These are phyloP conservation scores for Triticum monococcum DNA, from an alignment of 176 grass and related monocot genomes.

Conservation along the genomic window DNA sequence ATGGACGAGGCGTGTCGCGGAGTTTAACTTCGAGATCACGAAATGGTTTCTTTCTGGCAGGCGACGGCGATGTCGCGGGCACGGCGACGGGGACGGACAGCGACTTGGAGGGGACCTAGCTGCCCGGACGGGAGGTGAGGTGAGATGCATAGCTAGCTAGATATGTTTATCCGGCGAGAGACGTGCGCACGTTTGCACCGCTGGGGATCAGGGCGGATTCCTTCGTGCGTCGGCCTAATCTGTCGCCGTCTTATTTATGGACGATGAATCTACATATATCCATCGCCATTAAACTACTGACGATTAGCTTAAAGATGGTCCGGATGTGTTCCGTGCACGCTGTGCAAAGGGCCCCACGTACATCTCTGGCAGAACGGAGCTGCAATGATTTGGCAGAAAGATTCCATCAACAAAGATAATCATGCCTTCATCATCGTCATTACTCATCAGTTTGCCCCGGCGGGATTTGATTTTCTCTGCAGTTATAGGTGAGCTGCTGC, in stretches of 20 bases:
- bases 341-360: background rate
- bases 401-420: background rate
- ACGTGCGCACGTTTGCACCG: background rate
- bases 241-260: conserved; percentile 4
- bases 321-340: background rate
- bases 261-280: background rate
- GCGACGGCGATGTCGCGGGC: background rate
- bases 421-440: background rate
- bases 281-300: background rate
- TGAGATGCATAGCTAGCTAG: background rate
- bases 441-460: no score
- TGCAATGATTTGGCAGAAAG: background rate
- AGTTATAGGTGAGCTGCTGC: no score
- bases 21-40: conserved; percentile 17
- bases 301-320: background rate
- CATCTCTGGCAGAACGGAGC: background rate
- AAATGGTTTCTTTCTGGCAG: background rate
- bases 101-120: background rate
- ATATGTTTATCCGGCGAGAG: conserved; percentile 4
- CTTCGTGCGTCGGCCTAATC: background rate
- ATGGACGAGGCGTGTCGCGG: background rate
- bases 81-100: background rate
- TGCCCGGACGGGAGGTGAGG: background rate
- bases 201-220: conserved; percentile 12
- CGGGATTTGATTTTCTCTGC: no score